Evolutionary conservation across 2,329 filamentous ascomycete genomes (phyloP), one percentile per base, ranked within the genome.

Genomic region (Phaeophleospora eucalypticola): DNA sequence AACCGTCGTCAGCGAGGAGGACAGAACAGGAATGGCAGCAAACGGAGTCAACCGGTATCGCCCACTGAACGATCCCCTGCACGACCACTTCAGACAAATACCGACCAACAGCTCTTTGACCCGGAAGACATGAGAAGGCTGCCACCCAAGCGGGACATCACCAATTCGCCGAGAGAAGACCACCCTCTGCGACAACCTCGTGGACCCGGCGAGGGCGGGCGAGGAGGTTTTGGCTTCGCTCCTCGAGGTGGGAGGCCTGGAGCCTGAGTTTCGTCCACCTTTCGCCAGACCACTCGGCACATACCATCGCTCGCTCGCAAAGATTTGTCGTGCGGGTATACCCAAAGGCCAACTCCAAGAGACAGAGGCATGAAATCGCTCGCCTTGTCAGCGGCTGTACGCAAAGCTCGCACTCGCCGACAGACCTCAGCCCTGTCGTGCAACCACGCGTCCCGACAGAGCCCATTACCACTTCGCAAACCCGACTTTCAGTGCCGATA

Each of bases 151-250:
- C 67, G 36, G 58, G 69, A 40, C 46, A 52, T 40, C 20, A 54
- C 75, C 76, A n/a, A 78, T 76, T 32, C 33, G 8, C 33, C 39
- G 1, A 21, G 39, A 29, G 15, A 37, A 43, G 78, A 82, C 39
- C 81, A 84, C 52, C 79, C 87, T 14, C 78, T 89, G 49, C 81
- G 90, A 52, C 75, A 80, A 61, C 89, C 90, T 1, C 79, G 80
- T 59, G 89, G 89, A 8, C 90, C 90, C 8, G 87, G 94, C 63
- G 78, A 79, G 38, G 87, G 76, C 63, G 86, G 86, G 48, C 78
- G 85, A 60, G 86, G 84, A 46, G 88, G 88, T 0, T 89, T 89
- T 68, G 86, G 85, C 29, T 90, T 93, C 62, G 78, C 77, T 38
- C 74, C 73, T 52, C 77, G 87, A 60, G 84, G 85, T 53, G 77